Evolutionary conservation across 1,139 yeast species (phyloP).

Genomic region (Hansenula anomala): DNA sequence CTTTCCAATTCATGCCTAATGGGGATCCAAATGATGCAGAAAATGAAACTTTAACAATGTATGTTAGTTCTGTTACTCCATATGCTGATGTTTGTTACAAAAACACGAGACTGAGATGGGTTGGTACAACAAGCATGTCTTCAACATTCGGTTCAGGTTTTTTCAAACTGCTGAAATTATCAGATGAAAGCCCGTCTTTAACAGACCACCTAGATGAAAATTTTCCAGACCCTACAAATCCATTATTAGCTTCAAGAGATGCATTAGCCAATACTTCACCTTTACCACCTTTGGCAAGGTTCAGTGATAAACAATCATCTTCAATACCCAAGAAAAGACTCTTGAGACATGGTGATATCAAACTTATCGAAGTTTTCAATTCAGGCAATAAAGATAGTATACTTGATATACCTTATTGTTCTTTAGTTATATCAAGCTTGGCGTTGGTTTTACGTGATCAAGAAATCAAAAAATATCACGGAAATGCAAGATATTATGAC

Average conservation of each 20-base stretch:
- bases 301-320: slow-evolving; percentile 22
- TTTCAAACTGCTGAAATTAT: slow-evolving; percentile 23
- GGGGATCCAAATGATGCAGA: slow-evolving; percentile 9
- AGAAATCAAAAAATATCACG: slow-evolving; percentile 16
- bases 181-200: slow-evolving; percentile 27
- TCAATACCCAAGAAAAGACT: slow-evolving; percentile 27
- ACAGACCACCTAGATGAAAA: slow-evolving; percentile 13
- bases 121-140: slow-evolving; percentile 16
- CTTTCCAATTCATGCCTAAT: slow-evolving; percentile 18
- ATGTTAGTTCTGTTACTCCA: slow-evolving; percentile 14
- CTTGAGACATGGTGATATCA: slow-evolving; percentile 26
- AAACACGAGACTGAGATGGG: slow-evolving; percentile 21
- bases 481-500: slow-evolving; percentile 17
- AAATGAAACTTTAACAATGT: slow-evolving; percentile 16
- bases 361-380: slow-evolving; percentile 22
- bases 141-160: slow-evolving; percentile 13
- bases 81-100: slow-evolving; percentile 16
- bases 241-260: slow-evolving; percentile 3
- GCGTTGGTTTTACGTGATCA: slow-evolving; percentile 27
- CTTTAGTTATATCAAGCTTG: slow-evolving; percentile 30
- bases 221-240: slow-evolving; percentile 3
- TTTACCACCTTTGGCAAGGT: slow-evolving; percentile 18
- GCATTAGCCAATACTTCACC: slow-evolving; percentile 5
- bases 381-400: slow-evolving; percentile 15
- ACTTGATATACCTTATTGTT: slow-evolving; percentile 24